phyloP scores from a whole-genome alignment of 2,329 filamentous ascomycete species.

The Ceratocystis colombiana region DNA sequence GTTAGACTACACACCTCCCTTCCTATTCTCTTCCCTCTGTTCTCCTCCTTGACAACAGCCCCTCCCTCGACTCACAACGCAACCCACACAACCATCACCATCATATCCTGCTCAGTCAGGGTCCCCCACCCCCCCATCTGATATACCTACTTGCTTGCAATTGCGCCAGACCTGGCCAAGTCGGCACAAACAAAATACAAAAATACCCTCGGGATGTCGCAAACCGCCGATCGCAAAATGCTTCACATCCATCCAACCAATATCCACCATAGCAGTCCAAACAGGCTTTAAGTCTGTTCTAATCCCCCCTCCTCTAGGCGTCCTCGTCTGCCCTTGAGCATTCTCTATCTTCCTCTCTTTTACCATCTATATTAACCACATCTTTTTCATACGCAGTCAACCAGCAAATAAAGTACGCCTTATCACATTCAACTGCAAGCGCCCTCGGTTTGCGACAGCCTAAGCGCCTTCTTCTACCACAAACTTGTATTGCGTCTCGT shows the following conservation, averaged over 20 bases:
- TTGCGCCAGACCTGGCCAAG: not conserved
- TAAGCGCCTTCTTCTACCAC: constrained; percentile 6
- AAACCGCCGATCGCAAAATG: constrained; percentile 3
- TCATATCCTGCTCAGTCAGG: not conserved
- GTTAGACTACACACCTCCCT: not conserved
- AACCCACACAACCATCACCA: not conserved
- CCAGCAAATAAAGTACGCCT: not conserved
- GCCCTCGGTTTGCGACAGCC: constrained; percentile 14
- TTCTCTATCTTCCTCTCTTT: not conserved
- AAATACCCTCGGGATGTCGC: not conserved
- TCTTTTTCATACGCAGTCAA: not conserved
- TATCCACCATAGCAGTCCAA: not conserved
- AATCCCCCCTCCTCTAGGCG: not conserved
- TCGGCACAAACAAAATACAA: not conserved
- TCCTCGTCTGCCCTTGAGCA: not conserved
- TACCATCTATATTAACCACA: not conserved
- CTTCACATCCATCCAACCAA: not conserved
- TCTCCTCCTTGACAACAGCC: not conserved
- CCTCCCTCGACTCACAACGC: not conserved
- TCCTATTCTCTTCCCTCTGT: not conserved
- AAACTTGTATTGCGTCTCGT: constrained; percentile 3
- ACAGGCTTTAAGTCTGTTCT: not conserved
- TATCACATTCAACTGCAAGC: constrained; percentile 6
- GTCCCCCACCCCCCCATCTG: not conserved
- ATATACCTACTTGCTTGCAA: not conserved